Evolutionary conservation across 495 filamentous ascomycete species (phyloP).

Genomic region (Aspergillus indologenus): DNA sequence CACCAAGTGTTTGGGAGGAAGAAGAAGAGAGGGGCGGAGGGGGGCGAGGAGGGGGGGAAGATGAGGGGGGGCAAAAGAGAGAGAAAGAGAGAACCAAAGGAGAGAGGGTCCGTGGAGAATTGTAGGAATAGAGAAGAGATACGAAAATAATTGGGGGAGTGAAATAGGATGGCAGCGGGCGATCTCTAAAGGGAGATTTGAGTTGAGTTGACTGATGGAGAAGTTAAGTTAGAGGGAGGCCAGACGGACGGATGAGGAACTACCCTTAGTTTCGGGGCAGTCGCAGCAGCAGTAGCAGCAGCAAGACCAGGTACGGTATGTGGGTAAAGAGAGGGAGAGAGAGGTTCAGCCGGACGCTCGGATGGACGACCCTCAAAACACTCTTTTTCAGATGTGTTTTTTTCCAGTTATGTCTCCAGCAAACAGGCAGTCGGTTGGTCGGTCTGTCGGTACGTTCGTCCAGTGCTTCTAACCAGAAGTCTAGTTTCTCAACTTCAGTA

Average conservation of each 20-base stretch:
- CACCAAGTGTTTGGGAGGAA: slow-evolving; percentile 2
- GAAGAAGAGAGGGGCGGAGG: neutral
- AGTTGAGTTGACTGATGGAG: slow-evolving; percentile 5
- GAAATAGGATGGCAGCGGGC: neutral
- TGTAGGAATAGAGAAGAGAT: slow-evolving; percentile 4
- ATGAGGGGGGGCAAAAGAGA: slow-evolving; percentile 9
- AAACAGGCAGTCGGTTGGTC: no score
- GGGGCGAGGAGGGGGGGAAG: neutral
- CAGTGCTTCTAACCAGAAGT: no score
- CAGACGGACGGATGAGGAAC: slow-evolving; percentile 2
- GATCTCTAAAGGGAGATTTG: neutral
- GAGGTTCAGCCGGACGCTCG: neutral
- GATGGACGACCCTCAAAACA: neutral
- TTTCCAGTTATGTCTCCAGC: no score
- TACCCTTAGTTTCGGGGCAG: neutral
- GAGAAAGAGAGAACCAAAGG: slow-evolving; percentile 12
- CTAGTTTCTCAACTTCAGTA: neutral
- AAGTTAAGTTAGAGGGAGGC: slow-evolving; percentile 4
- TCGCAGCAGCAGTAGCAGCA: neutral
- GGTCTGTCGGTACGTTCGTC: no score
- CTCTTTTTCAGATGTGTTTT: no score
- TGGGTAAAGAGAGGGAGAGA: neutral
- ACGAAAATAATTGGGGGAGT: neutral
- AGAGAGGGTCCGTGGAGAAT: neutral
- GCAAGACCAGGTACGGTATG: neutral